Evolutionary conservation across 257 asterid species (phyloP).

Genomic region (Solanum dulcamara): DNA sequence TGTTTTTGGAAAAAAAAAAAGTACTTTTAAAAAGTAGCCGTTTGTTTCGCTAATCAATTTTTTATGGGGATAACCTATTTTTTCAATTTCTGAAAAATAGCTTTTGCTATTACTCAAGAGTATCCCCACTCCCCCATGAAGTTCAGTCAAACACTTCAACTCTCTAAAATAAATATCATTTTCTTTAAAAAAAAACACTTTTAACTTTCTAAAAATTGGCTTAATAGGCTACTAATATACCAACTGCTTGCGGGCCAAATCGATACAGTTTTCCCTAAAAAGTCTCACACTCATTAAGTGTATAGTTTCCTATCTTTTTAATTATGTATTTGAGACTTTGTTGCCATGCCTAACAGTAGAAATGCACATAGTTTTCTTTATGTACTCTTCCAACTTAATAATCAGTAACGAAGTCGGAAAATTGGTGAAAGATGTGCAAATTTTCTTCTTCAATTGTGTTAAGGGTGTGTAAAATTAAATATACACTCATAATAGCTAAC

Average conservation of each 20-base stretch:
- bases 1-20: not conserved
- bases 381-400: not conserved
- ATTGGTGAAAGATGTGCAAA: not conserved
- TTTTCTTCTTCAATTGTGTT: too few relatives aligned
- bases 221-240: not conserved
- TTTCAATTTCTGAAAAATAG: too few relatives aligned
- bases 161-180: too few relatives aligned
- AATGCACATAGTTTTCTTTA: not conserved
- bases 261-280: not conserved
- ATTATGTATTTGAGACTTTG: not conserved
- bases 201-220: not conserved
- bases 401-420: rapidly evolving
- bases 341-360: not conserved
- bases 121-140: too few relatives aligned
- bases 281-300: not conserved
- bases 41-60: not conserved
- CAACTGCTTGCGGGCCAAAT: not conserved
- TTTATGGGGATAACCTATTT: not conserved
- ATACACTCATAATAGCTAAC: not conserved
- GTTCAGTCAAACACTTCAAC: too few relatives aligned
- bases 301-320: not conserved
- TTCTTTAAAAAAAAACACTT: not conserved
- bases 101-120: too few relatives aligned
- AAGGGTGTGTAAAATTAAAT: not conserved
- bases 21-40: not conserved